Percentiles rank a stretch among this genome's conserved stretches.
Evolutionary conservation across 2,329 filamentous ascomycete genomes (phyloP).

Genomic region (Salinomyces thailandicus): DNA sequence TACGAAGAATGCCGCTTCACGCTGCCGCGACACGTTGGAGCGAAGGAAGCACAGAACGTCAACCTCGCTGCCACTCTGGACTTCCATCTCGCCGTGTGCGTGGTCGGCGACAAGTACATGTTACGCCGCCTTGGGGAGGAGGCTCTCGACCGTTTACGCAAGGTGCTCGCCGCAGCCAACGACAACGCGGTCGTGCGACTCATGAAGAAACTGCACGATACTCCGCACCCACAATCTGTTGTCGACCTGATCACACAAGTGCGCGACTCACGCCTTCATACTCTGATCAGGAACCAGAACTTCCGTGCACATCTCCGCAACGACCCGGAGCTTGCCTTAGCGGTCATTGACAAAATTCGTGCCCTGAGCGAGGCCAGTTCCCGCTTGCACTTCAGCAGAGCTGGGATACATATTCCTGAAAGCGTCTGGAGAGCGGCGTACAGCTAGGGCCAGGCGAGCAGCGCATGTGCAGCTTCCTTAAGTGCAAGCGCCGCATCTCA

Average conservation of each 20-base stretch:
- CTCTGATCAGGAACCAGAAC: neutral
- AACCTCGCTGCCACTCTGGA: neutral
- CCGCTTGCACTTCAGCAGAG: neutral
- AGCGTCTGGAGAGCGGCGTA: neutral
- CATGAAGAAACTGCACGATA: neutral
- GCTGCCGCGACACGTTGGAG: neutral
- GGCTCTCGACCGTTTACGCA: constrained; percentile 1
- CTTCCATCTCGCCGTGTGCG: constrained; percentile 8
- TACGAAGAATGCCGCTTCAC: constrained; percentile 5
- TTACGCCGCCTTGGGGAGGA: neutral
- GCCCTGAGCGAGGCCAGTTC: neutral
- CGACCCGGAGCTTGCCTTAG: neutral
- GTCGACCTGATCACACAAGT: neutral
- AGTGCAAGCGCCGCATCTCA: neutral
- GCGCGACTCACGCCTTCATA: neutral
- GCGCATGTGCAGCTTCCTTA: neutral
- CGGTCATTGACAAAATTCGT: neutral
- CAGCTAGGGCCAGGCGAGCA: neutral
- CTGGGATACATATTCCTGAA: neutral
- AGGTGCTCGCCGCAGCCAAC: neutral
- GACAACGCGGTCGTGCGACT: constrained; percentile 1
- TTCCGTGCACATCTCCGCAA: neutral
- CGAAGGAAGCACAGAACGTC: neutral
- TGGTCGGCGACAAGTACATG: constrained; percentile 6
- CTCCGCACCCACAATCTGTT: neutral